Evolutionary conservation across 2,329 filamentous ascomycete species (phyloP).

Genomic region (Lasiodiplodia theobromae): DNA sequence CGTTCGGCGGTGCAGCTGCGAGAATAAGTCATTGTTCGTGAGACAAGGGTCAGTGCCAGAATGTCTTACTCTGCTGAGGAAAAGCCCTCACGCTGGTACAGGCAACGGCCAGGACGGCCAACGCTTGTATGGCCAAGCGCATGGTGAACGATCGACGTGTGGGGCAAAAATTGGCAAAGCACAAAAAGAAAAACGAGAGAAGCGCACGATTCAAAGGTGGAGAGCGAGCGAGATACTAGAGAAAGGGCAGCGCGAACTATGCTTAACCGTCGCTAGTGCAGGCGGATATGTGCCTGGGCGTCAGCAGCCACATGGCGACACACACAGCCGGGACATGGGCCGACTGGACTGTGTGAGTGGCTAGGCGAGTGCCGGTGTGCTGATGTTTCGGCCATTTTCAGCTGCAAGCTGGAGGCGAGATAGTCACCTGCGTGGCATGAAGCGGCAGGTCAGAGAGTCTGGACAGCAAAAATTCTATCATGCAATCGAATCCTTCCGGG

Average conservation of each 20-base stretch:
- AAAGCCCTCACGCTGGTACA: neutral
- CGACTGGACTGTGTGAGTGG: neutral
- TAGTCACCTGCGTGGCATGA: neutral
- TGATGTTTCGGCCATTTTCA: neutral
- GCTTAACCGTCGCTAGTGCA: neutral
- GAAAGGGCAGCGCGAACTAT: neutral
- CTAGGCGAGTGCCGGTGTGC: neutral
- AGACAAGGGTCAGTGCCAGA: neutral
- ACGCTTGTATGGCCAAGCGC: neutral
- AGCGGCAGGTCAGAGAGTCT: neutral
- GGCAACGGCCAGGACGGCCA: neutral
- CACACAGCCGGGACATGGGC: too few relatives aligned
- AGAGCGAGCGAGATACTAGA: neutral
- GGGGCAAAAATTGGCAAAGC: neutral
- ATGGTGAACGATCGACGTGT: neutral
- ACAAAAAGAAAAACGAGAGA: neutral
- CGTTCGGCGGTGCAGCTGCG: constrained; percentile 6
- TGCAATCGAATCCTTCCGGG: constrained; percentile 11
- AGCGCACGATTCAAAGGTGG: neutral
- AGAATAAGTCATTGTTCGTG: neutral
- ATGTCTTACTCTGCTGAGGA: constrained; percentile 25
- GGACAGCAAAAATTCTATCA: neutral
- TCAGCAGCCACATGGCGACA: constrained; percentile 16
- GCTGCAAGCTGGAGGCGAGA: neutral
- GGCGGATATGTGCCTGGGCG: constrained; percentile 8